phyloP scores from a whole-genome alignment of 179 eudicot genomes.

The Drosera spatulata region DNA sequence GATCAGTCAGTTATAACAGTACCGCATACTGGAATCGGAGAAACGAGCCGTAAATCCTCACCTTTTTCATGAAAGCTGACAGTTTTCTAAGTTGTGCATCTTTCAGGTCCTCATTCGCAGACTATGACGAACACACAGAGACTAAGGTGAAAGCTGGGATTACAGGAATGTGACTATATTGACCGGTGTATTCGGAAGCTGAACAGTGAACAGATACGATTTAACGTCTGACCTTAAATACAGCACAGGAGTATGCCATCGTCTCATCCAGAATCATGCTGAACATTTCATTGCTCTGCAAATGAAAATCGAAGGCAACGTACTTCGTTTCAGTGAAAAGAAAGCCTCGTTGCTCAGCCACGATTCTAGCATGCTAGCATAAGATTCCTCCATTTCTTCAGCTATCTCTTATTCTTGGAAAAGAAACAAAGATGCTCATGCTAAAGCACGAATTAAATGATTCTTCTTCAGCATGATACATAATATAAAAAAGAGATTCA shows the following conservation, averaged over 20 bases:
- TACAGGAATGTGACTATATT: not conserved
- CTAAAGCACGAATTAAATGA: too few relatives aligned
- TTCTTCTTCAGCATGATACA: too few relatives aligned
- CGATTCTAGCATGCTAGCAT: too few relatives aligned
- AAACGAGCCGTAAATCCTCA: conserved; percentile 7
- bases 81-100: conserved; percentile 77
- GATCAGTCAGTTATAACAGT: not conserved
- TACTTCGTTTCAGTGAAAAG: not conserved
- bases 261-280: conserved; percentile 89
- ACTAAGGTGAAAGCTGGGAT: not conserved
- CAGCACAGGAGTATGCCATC: conserved; percentile 89
- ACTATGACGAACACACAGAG: conserved; percentile 19
- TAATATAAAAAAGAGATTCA: too few relatives aligned
- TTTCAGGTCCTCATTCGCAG: conserved; percentile 68
- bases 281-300: conserved; percentile 84
- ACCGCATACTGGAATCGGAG: not conserved
- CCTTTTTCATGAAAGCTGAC: conserved; percentile 64
- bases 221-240: conserved; percentile 57
- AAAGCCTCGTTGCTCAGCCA: too few relatives aligned
- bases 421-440: too few relatives aligned
- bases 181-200: not conserved
- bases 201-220: not conserved
- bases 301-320: not conserved
- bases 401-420: too few relatives aligned
- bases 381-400: too few relatives aligned